Base-by-base conservation (phyloP, 345 rosid species). In the Bruguiera sexangula region DNA sequence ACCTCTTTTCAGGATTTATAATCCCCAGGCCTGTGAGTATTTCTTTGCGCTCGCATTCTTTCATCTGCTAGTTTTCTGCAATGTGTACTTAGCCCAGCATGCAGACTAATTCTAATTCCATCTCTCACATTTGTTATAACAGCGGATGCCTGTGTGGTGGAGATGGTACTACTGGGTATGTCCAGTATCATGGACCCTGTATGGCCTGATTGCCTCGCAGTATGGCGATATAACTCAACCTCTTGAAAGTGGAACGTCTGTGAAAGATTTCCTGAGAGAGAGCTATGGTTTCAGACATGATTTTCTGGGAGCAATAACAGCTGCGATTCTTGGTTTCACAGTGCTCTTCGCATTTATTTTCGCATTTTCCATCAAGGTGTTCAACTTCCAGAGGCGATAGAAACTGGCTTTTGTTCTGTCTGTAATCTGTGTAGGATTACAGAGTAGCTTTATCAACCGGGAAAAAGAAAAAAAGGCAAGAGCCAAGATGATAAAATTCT, bases 1-100 rank as follows among this genome's bases (percentile, higher is more conserved):
- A 84, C 72, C 59, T 87, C 60, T 87, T 87, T 60, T 73, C 89
- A 4, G 96, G 96, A 32, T 89, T 85, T 79, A 58, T 89, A 64
- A 30, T 89, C 63, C 89, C 92, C 19, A 77, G 86, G 65, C 81
- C 89, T 22, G 95, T 89, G 82, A 72, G 82, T 46, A 11, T 24
- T 50, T 13, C 30, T 5, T 1, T 50, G 31, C 9, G 31, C 37
- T 27, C 32, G 5, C 32, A 50, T 6, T 7, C 51, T 32, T 51
- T 20, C 8, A 61, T 31, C 11, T 29, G 31, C 5, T 8, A 7
- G 15, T 15, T 43, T 3, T 15, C 46, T 43, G 50, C 13, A 43
- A 43, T 43, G 5, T 43, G 50, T 3, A 3, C 3, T 43, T 13
- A 15, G 4, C 50, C 50, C 50, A 13, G 4, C 8, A 20, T 15